Base-by-base conservation (phyloP, 2,329 filamentous ascomycete species). In the Chaetomium olivaceum region DNA sequence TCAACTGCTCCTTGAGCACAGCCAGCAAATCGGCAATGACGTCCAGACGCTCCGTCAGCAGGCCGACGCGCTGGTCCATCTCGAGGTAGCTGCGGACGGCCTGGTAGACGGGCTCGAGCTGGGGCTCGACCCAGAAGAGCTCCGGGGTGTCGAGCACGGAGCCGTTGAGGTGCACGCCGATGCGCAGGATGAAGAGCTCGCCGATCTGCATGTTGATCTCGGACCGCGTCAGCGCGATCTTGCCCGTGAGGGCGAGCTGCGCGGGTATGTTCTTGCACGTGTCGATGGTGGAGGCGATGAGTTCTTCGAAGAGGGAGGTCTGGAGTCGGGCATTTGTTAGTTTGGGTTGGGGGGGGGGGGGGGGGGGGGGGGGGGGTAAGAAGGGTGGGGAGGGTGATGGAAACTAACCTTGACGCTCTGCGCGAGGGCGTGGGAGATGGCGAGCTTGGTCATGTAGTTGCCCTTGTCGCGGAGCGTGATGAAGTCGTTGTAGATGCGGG, bases 141-240 rank as follows among this genome's bases (percentile, higher is more conserved):
- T 99, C 95, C 0, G 95, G 95, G 11, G 93, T 96, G 77, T 99
- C 95, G 48, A 99, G 89, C 6, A 99, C 93, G 33, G 92, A 96
- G 39, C 95, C 95, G 77, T 98, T 97, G 59, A 99, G 85, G 79
- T 99, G 96, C 74, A 99, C 98, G 77, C 95, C 97, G 80, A 99
- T 98, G 67, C 95, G 88, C 36, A 99, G 82, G 75, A 99, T 98
- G 78, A 99, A 99, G 62, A 99, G 87, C 80, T 99, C 93, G 76
- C 95, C 95, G 67, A 99, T 97, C 79, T 98, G 93, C 93, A 98
- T 98, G 82, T 98, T 98, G 82, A 99, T 97, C 76, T 98, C 89
- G 66, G 88, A 88, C 52, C 94, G 88, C 65, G 89, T 92, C 65
- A 99, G 87, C 63, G 91, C 89, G 74, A 99, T 95, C 74, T 93